Evolutionary conservation across 495 filamentous ascomycete genomes (phyloP), one percentile per base, ranked within the genome.

Genomic region (Talaromyces trachyspermus): DNA sequence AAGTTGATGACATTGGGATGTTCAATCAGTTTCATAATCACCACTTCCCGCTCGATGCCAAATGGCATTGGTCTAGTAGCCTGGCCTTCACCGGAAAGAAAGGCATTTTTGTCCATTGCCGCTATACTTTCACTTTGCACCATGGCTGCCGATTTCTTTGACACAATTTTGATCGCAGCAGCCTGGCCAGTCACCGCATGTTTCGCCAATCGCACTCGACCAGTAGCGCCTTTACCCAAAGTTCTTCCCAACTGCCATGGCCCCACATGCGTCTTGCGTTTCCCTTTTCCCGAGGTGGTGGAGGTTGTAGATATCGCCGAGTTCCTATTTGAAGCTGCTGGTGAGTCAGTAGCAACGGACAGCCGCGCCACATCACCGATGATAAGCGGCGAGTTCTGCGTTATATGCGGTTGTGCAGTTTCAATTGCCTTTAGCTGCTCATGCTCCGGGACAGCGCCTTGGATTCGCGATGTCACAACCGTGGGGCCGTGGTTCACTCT

Each of bases 11-110:
- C 86, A 61, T 97, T 88, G 0, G 81, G 86, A 67, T 99, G 92
- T 51, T 91, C 81, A 43, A 97, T 88, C 30, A 97, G 74, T 62
- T 94, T 97, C 81, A 97, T 91, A 49, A 98, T 91, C 8, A 88
- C 86, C 30, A 95, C 86, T 58, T 98, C 92, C 27, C 92, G 75
- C 58, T 97, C 92, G 39, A 97, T 86, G 1, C 83, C 84, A 53
- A 85, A 78, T 1, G 90, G 90, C 66, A 96, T 90, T 24, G 78
- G 72, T 47, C 79, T 77, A 50, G 77, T 66, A 12, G 76, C 74
- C 12, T 58, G 38, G 2, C 52, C 52, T 6, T 43, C 53, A 1
- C 52, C 33, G 24, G 62, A 63, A 9, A 74, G 70, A 14, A 69
- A 73, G 9, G 57, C 57, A 26, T 78, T 74, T 5, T 73, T 63